Evolutionary conservation across 306 rosid genomes (phyloP), one percentile per base, ranked within the genome.

Genomic region (Sphenostylis stenocarpa): DNA sequence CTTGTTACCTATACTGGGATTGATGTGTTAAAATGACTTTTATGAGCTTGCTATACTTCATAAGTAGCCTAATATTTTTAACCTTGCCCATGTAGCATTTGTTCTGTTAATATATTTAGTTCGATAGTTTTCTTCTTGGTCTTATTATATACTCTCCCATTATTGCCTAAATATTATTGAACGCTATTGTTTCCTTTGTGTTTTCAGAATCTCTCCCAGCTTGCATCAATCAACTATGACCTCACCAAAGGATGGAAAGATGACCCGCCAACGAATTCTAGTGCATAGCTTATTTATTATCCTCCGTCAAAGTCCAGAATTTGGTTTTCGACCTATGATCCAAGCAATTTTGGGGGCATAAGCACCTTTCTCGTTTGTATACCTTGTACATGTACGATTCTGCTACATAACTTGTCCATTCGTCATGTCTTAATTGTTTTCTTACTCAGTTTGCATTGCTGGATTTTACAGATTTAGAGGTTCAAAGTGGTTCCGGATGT

Each of bases 141-240:
- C 55, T 19, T 14, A 16, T 39, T 26, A 57, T 78, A 28, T 13
- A 31, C 17, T 60, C 16, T 16, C 43, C 41, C n/a, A 60, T 29
- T 60, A 19, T 15, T 26, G 39, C 29, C 23, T 20, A 26, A 15
- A 8, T 47, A 33, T 19, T 43, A 45, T 77, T 68, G 20, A 17
- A 58, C 28, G 36, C 24, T 67, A 17, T 12, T 77, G 49, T 67
- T 72, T 84, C 52, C 68, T 74, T 77, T 83, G 88, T 84, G 67
- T 81, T 83, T 58, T 68, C 93, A 96, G 99, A 96, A 96, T 87
- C 97, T 96, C 81, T 96, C 99, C 48, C 97, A 96, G 96, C 97
- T 96, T 77, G 99, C 97, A 26, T 96, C 99, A 74, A 96, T 96
- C 96, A 96, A 96, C 87, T 96, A 96, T 60, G 99, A 96, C 82